Conservation (phyloP, 495 filamentous ascomycete genomes). For the Penicillium diatomitis region DNA sequence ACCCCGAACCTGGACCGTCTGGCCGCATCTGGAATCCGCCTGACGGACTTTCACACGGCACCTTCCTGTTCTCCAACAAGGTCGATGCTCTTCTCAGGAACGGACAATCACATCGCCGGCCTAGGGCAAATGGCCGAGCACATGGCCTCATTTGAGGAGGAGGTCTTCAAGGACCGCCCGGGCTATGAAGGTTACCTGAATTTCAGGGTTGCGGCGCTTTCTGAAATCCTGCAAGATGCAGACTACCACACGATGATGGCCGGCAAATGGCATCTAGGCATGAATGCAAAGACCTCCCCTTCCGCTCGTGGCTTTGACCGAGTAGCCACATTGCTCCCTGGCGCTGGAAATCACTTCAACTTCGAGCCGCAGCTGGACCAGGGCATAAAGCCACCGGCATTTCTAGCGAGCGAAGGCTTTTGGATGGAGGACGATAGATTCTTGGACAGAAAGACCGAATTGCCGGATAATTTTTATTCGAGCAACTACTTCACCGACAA, state of each 20-base stretch:
- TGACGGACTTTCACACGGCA: constrained; percentile 24
- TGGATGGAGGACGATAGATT: background rate
- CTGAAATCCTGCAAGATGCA: constrained; percentile 40
- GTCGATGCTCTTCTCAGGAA: constrained; percentile 41
- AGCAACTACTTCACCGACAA: constrained; percentile 29
- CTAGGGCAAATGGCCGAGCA: constrained; percentile 19
- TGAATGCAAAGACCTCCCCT: constrained; percentile 1
- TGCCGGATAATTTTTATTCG: constrained; percentile 24
- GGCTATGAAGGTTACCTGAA: constrained; percentile 48
- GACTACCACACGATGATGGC: constrained; percentile 45
- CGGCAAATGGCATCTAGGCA: constrained; percentile 35
- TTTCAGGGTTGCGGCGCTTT: constrained; percentile 38
- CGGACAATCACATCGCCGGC: constrained; percentile 37
- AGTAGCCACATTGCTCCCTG: constrained; percentile 26
- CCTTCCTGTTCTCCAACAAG: constrained; percentile 29
- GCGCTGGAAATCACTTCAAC: constrained; percentile 39
- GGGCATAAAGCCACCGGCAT: constrained; percentile 18
- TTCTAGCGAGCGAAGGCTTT: background rate
- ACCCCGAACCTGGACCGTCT: constrained; percentile 22
- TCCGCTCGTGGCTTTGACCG: constrained; percentile 7
- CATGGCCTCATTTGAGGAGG: constrained; percentile 10
- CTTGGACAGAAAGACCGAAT: background rate
- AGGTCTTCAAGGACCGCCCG: constrained; percentile 28
- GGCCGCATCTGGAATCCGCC: constrained; percentile 16
- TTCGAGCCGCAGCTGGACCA: constrained; percentile 31